Conservation (phyloP, 1,139 yeast species). For the Suhomyces coccinellae region DNA sequence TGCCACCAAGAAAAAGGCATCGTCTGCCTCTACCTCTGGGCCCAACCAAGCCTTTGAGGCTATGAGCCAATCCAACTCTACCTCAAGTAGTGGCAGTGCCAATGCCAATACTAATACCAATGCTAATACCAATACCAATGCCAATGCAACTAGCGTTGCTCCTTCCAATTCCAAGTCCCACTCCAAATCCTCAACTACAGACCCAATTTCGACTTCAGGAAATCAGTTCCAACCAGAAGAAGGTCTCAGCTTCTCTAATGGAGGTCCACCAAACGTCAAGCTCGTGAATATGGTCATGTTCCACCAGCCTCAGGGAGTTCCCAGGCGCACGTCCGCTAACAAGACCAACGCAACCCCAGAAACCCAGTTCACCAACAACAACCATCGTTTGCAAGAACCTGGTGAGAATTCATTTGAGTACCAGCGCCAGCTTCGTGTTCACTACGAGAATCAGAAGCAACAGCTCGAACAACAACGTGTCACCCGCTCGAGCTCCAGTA, state of each 20-base stretch:
- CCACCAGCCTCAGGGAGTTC: conserved; percentile 13
- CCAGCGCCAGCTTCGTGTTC: conserved; percentile 30
- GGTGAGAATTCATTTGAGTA: conserved; percentile 23
- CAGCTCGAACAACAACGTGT: conserved; percentile 17
- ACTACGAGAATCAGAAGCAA: conserved; percentile 29
- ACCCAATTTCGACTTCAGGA: conserved; percentile 17
- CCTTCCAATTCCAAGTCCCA: conserved; percentile 24
- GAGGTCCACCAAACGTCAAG: conserved; percentile 16
- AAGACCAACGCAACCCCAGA: conserved; percentile 14
- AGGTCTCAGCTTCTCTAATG: conserved; percentile 28
- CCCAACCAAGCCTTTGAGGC: not conserved
- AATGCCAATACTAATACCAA: conserved; percentile 6
- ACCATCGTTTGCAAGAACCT: conserved; percentile 9
- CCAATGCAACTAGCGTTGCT: conserved; percentile 29
- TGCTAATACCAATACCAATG: conserved; percentile 7
- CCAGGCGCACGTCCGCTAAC: conserved; percentile 15
- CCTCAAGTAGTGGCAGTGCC: too few relatives aligned
- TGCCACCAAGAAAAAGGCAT: not conserved
- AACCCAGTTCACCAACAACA: conserved; percentile 9
- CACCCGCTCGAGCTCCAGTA: conserved; percentile 17
- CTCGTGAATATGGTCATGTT: conserved; percentile 16
- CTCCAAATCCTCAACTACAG: conserved; percentile 2
- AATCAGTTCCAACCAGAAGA: conserved; percentile 35
- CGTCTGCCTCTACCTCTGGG: not conserved
- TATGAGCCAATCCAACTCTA: too few relatives aligned